Evolutionary conservation across 169 alveolate genomes (phyloP), one percentile per base, ranked within the genome.

Genomic region (Ichthyophthirius multifiliis): DNA sequence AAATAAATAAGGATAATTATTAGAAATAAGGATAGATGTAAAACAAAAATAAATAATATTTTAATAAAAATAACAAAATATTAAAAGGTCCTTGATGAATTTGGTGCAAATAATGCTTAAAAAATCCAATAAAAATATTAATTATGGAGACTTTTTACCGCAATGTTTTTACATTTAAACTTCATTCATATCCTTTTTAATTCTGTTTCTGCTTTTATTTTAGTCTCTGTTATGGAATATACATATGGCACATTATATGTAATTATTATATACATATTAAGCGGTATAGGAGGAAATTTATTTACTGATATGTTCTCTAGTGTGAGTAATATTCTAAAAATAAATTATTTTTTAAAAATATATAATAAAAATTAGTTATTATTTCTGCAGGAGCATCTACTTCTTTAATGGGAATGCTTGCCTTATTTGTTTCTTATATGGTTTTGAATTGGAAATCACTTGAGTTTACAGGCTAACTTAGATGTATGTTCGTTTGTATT

Each of bases 321-420:
- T 55, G 16, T 27, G 23, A 27, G 31, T 55, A 39, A 55, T n/a
- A n/a, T n/a, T n/a, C n/a, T n/a, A n/a, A n/a, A n/a, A n/a, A n/a
- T n/a, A n/a, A n/a, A n/a, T n/a, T n/a, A n/a, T n/a, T n/a, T n/a
- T n/a, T n/a, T n/a, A n/a, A n/a, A n/a, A n/a, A n/a, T n/a, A n/a
- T n/a, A n/a, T n/a, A n/a, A n/a, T n/a, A n/a, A n/a, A n/a, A n/a
- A n/a, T n/a, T n/a, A n/a, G n/a, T n/a, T n/a, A n/a, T n/a, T 20
- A 55, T 23, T 67, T 67, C 77, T 16, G 77, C 45, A 35, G 77
- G 77, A 15, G 77, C 77, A 6, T 67, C 77, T 6, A 67, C 77
- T 4, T 32, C 77, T 35, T 12, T 67, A n/a, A 34, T 67, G 43
- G 77, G 62, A 13, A 20, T 67, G 39, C 13, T 67, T 0, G 77